Conservation (phyloP, 2,329 filamentous ascomycete genomes). For the Venturia nashicola region DNA sequence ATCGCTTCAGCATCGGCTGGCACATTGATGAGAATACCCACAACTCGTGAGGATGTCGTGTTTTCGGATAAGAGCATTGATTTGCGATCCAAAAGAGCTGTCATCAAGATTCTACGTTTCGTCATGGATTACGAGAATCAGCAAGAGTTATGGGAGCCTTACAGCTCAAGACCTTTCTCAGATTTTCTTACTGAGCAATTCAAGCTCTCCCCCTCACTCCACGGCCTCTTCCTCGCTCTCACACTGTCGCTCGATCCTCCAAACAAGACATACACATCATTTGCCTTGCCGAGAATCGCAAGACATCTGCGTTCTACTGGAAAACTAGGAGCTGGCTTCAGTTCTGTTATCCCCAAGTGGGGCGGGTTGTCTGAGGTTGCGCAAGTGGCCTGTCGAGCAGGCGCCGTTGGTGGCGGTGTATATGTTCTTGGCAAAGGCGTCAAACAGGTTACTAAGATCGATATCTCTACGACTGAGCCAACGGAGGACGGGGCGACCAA, state of each 20-base stretch:
- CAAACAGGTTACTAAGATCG: constrained; percentile 14
- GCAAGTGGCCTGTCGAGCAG: constrained; percentile 82
- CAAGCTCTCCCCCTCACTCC: constrained; percentile 49
- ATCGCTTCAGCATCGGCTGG: background rate
- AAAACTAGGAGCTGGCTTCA: constrained; percentile 77
- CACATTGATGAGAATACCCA: constrained; percentile 60
- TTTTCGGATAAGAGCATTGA: constrained; percentile 69
- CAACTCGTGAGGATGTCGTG: constrained; percentile 72
- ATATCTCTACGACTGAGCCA: constrained; percentile 6
- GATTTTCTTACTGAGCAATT: constrained; percentile 45
- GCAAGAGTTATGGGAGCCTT: constrained; percentile 44
- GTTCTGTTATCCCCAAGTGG: constrained; percentile 85
- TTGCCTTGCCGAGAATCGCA: constrained; percentile 61
- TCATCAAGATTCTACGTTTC: constrained; percentile 93
- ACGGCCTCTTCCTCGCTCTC: constrained; percentile 54
- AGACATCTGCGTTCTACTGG: constrained; percentile 79
- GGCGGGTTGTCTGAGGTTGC: constrained; percentile 79
- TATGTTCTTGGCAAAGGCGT: constrained; percentile 75
- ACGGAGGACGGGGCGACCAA: constrained; percentile 7
- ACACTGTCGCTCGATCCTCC: constrained; percentile 55
- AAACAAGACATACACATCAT: constrained; percentile 46
- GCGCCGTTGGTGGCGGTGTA: constrained; percentile 79
- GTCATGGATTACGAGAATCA: constrained; percentile 60
- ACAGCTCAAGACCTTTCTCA: constrained; percentile 43
- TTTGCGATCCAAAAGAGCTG: constrained; percentile 64